Evolutionary conservation across 2,329 filamentous ascomycete genomes (phyloP).

Genomic region (Penicillium expansum): DNA sequence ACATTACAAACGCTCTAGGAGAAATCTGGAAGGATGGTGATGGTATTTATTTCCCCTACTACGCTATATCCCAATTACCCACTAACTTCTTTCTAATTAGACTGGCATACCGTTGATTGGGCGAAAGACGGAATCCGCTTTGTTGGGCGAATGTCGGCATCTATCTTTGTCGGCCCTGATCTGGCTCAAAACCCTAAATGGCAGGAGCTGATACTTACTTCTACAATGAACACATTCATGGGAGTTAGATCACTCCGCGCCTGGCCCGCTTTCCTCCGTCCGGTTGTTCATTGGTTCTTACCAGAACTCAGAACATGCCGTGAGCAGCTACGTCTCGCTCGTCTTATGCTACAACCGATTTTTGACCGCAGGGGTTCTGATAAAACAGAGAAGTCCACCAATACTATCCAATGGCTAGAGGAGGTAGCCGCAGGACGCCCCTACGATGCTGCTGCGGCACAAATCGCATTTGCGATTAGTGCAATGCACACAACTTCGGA

Average conservation of each 20-base stretch:
- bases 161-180: background rate
- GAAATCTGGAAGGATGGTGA: background rate
- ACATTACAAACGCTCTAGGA: background rate
- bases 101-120: background rate
- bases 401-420: conserved; percentile 19
- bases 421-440: conserved; percentile 11
- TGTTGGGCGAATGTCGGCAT: background rate
- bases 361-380: background rate
- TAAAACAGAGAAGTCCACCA: too few relatives aligned
- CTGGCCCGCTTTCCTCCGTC: background rate
- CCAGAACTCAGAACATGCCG: background rate
- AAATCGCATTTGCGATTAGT: conserved; percentile 17
- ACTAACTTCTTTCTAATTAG: too few relatives aligned
- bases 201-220: background rate
- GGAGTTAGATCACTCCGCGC: background rate
- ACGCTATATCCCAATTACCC: too few relatives aligned
- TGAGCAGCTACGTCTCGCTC: background rate
- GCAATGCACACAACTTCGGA: conserved; percentile 17
- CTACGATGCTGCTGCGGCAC: conserved; percentile 14
- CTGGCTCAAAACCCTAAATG: background rate
- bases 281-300: background rate
- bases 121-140: background rate
- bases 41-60: too few relatives aligned
- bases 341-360: background rate
- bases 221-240: background rate